Evolutionary conservation across 139 green algal species (phyloP).

Genomic region (Chlorella sp.): DNA sequence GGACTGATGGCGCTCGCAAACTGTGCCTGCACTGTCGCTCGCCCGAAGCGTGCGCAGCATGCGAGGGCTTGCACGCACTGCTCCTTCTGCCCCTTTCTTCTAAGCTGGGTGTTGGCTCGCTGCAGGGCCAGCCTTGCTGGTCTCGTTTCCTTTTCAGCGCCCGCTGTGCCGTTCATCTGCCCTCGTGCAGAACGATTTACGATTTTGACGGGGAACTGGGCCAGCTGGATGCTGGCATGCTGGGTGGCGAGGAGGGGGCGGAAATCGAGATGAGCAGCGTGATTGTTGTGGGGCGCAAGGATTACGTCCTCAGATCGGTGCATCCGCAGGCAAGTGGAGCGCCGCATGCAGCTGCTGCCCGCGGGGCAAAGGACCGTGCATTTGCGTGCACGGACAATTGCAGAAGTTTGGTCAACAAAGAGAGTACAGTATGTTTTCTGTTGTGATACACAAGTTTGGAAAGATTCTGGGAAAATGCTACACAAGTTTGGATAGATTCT

Average conservation of each 20-base stretch:
- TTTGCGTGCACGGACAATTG: too few species aligned
- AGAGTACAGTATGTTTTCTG: neutral
- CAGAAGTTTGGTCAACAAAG: neutral
- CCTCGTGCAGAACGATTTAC: slow-evolving; percentile 5
- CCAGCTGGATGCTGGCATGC: slow-evolving; percentile 42
- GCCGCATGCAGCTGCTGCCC: neutral
- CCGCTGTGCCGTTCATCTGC: neutral
- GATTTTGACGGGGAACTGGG: slow-evolving; percentile 41
- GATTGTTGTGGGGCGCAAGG: slow-evolving; percentile 74
- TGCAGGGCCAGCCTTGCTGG: too few species aligned
- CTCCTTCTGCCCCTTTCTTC: neutral
- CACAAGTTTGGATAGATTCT: too few species aligned
- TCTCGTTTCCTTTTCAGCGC: neutral
- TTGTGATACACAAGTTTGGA: too few species aligned
- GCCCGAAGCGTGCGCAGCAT: neutral
- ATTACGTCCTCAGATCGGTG: slow-evolving; percentile 79
- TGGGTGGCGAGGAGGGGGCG: slow-evolving; percentile 40
- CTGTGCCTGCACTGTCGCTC: neutral
- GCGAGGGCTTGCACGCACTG: neutral
- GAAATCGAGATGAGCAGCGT: slow-evolving; percentile 37
- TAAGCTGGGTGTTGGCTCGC: too few species aligned
- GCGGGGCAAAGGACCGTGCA: too few species aligned
- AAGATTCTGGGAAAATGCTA: too few species aligned
- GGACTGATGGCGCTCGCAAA: too few species aligned
- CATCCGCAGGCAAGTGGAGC: slow-evolving; percentile 28